Evolutionary conservation across 257 asterid species (phyloP).

Genomic region (Solanum ossicruentum): DNA sequence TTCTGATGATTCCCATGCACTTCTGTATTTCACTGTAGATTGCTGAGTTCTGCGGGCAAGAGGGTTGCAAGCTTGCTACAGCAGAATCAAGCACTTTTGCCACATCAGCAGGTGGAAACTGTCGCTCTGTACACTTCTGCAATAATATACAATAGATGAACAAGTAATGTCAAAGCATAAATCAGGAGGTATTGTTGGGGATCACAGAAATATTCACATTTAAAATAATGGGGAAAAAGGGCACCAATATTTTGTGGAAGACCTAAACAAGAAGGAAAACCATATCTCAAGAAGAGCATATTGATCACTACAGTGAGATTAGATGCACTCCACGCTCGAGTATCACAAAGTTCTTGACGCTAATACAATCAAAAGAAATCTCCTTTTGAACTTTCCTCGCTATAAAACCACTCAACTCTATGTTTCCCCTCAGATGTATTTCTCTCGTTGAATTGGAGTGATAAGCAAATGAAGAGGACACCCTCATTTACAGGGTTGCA

Average conservation of each 20-base stretch:
- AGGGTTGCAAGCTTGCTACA: conserved; percentile 63
- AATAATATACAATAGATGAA: neutral
- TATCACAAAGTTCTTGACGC: neutral
- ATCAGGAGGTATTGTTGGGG: neutral
- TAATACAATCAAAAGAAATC: neutral
- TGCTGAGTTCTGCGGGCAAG: conserved; percentile 58
- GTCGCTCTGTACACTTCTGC: conserved; percentile 93
- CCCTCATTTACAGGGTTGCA: neutral
- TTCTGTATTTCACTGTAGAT: conserved; percentile 75
- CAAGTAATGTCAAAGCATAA: neutral
- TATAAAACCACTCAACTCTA: neutral
- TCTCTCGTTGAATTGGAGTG: neutral
- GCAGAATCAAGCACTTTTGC: conserved; percentile 92
- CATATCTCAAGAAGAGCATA: neutral
- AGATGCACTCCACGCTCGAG: neutral
- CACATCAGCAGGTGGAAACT: conserved; percentile 80
- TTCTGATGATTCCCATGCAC: conserved; percentile 87
- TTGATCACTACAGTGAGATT: neutral
- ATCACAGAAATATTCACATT: neutral
- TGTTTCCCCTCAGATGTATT: neutral
- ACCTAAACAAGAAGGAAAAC: neutral
- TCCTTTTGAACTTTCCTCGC: neutral
- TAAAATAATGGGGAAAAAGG: neutral
- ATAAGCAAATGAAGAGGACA: neutral
- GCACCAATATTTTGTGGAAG: neutral